Base-by-base conservation (phyloP, 129 eudicot genomes). In the Arctium minus region DNA sequence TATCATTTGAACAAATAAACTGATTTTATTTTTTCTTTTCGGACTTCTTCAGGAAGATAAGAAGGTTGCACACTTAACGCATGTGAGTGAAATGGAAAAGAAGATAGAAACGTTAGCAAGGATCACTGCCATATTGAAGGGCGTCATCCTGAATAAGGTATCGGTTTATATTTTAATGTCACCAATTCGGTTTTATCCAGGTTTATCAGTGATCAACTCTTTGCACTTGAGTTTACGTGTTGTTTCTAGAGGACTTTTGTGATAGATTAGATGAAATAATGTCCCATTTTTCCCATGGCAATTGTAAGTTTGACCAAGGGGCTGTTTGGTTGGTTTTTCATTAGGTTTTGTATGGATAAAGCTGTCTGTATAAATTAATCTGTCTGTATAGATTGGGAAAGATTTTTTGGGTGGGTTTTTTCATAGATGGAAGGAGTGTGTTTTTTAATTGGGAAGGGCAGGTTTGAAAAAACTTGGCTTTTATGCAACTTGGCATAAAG, bases 41-140 rank as follows among this genome's bases (percentile, higher is more conserved):
- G 70, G n/a, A 18, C 6, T 70, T 82, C 3, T 71, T 70, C 78
- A 96, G 99, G 99, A 93, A 87, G 99, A 96, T 81, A 96, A 91
- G 87, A 96, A 87, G 80, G 94, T 91, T 13, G 91, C 93, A 13
- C 93, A 96, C 86, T 85, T 96, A 80, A 96, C 97, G 13, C 99
- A 96, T 86, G 97, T 85, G 79, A 92, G 90, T 87, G 97, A 91
- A 90, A 93, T 96, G 99, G 95, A 91, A 79, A 96, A 96, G 90
- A 96, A 96, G 92, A 90, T 90, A 36, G 97, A 93, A 85, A 96
- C 90, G 7, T 88, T 96, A 80, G 88, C 92, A 81, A 89, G 99
- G 86, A 91, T 93, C 84, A 93, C 97, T 56, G 50, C 91, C 56
- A 93, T 96, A 86, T 39, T 93, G 85, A 96, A 91, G 87, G 95